Percentiles rank a stretch among this genome's conserved stretches.
phyloP scores from a whole-genome alignment of 192 early-diverging fungal species.

The Neocallimastix lanati region DNA sequence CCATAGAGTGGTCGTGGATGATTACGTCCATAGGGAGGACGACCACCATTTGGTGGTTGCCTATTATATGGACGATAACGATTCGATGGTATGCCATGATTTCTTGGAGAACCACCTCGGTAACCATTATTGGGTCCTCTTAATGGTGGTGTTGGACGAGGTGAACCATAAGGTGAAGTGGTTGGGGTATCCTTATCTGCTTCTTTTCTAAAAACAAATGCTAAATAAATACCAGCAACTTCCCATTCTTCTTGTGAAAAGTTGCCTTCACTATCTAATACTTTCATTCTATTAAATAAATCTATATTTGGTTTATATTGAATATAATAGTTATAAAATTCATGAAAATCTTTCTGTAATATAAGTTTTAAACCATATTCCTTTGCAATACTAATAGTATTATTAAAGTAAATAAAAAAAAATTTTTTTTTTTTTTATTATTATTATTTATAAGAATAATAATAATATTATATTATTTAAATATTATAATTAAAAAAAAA shows the following conservation, averaged over 20 bases:
- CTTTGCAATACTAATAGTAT: conserved; percentile 51
- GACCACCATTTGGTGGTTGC: too few relatives aligned
- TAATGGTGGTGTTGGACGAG: too few relatives aligned
- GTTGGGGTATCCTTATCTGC: background rate
- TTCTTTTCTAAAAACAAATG: conserved; percentile 50
- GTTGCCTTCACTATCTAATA: conserved; percentile 44
- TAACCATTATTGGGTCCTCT: background rate
- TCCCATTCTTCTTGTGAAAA: conserved; percentile 85
- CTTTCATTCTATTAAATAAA: conserved; percentile 65
- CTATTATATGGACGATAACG: background rate
- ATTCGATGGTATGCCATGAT: background rate
- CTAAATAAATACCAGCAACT: conserved; percentile 56
- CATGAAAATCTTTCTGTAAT: conserved; percentile 63
- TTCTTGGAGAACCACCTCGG: background rate
- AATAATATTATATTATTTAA: too few relatives aligned
- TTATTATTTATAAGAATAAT: too few relatives aligned
- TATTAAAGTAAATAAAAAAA: too few relatives aligned
- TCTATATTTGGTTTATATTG: conserved; percentile 26
- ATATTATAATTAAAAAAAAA: too few relatives aligned
- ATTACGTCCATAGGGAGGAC: too few relatives aligned
- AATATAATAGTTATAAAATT: conserved; percentile 49
- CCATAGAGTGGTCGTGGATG: too few relatives aligned
- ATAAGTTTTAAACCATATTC: conserved; percentile 65
- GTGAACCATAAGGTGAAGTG: background rate
- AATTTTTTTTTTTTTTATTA: too few relatives aligned